Percentiles rank a stretch among this genome's conserved stretches.
Conservation (phyloP, 495 filamentous ascomycete species). For the Talaromyces proteolyticus region DNA sequence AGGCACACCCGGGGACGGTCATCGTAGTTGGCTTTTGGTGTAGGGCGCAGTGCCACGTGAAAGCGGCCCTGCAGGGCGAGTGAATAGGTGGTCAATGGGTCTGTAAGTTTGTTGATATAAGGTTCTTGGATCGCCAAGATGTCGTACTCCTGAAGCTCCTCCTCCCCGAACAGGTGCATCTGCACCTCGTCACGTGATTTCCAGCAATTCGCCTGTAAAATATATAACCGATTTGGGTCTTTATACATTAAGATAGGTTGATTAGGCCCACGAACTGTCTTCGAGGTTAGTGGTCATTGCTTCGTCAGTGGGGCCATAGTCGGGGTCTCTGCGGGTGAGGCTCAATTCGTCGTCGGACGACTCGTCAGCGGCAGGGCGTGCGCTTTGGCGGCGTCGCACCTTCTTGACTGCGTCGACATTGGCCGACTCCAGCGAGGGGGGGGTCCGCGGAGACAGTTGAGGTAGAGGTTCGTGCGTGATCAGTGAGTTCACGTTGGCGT, state of each 20-base stretch:
- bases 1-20: neutral
- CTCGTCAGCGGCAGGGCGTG: neutral
- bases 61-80: neutral
- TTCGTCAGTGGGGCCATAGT: neutral
- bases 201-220: neutral
- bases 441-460: neutral
- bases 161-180: neutral
- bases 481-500: neutral
- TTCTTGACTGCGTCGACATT: neutral
- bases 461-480: neutral
- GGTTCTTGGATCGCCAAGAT: neutral
- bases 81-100: neutral
- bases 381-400: neutral
- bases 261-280: too few relatives aligned
- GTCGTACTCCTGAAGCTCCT: neutral
- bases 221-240: neutral
- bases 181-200: neutral
- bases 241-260: neutral
- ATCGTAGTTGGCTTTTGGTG: neutral
- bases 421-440: neutral
- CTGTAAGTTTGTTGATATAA: neutral
- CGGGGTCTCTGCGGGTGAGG: neutral
- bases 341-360: neutral
- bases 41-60: neutral
- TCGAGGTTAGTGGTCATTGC: neutral